Evolutionary conservation across 2,329 filamentous ascomycete genomes (phyloP).

Genomic region (Pseudonectria foliicola): DNA sequence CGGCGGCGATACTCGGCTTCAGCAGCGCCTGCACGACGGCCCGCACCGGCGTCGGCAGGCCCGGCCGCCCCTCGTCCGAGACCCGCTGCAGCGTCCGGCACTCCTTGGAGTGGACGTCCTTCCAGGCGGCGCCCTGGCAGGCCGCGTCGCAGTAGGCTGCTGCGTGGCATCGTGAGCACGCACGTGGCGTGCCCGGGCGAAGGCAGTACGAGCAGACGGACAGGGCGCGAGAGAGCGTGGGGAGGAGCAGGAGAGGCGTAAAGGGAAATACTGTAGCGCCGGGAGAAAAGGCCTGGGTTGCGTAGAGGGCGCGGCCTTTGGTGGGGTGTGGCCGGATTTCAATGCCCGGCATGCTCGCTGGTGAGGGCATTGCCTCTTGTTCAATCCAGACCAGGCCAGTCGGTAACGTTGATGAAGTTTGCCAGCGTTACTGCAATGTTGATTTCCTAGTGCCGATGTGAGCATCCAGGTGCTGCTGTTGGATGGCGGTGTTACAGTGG

Average conservation of each 20-base stretch:
- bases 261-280: constrained; percentile 42
- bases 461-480: no score
- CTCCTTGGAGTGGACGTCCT: constrained; percentile 44
- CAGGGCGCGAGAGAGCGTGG: constrained; percentile 34
- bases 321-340: constrained; percentile 19
- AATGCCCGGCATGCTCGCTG: constrained; percentile 16
- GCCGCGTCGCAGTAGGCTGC: constrained; percentile 46
- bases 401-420: not conserved
- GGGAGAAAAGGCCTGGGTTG: constrained; percentile 34
- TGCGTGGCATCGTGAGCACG: constrained; percentile 47
- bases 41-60: constrained; percentile 48
- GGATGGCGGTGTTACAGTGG: not conserved
- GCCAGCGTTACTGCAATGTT: no score
- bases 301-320: constrained; percentile 41
- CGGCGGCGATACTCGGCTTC: constrained; percentile 26
- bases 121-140: constrained; percentile 52
- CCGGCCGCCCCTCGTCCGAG: constrained; percentile 16
- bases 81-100: constrained; percentile 39
- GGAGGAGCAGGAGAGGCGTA: constrained; percentile 37
- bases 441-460: no score
- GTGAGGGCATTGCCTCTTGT: constrained; percentile 9
- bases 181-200: constrained; percentile 18
- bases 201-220: constrained; percentile 46
- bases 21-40: constrained; percentile 46
- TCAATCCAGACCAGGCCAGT: not conserved